A percentile compares a stretch with the other conserved stretches of the same genome.
Conservation (phyloP, 2,329 filamentous ascomycete genomes). For the Moelleriella libera region DNA sequence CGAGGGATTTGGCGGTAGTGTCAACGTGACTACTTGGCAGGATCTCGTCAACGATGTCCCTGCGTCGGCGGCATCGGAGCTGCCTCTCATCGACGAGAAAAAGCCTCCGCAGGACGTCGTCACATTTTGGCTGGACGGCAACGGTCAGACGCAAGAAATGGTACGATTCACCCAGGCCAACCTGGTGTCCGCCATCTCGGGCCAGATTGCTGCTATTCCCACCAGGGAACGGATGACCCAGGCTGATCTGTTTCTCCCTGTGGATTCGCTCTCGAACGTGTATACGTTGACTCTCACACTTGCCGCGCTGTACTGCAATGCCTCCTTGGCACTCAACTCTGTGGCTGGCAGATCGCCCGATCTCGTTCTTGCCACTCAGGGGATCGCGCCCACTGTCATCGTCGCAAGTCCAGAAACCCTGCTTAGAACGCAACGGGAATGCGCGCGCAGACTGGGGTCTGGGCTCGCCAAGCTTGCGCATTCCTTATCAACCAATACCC, state of each 20-base stretch:
- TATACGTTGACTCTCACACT: constrained; percentile 72
- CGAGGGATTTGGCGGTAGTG: constrained; percentile 55
- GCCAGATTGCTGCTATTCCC: constrained; percentile 63
- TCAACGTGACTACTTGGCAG: constrained; percentile 86
- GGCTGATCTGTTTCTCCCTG: constrained; percentile 72
- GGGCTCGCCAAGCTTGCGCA: constrained; percentile 53
- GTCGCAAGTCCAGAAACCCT: constrained; percentile 65
- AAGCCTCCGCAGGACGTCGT: constrained; percentile 39
- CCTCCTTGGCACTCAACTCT: constrained; percentile 77
- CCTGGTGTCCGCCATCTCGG: constrained; percentile 73
- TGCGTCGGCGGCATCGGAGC: constrained; percentile 39
- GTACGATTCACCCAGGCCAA: constrained; percentile 73
- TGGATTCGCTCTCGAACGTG: constrained; percentile 64
- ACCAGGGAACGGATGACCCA: constrained; percentile 57
- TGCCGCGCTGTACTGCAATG: constrained; percentile 69
- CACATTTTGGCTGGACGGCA: constrained; percentile 50
- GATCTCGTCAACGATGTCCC: constrained; percentile 66
- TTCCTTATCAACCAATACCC: constrained; percentile 53
- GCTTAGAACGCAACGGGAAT: constrained; percentile 49
- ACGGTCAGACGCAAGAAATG: constrained; percentile 46
- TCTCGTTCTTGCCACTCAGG: constrained; percentile 57
- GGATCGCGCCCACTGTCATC: constrained; percentile 68
- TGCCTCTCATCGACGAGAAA: constrained; percentile 48
- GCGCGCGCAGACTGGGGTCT: constrained; percentile 45
- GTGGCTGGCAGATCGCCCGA: constrained; percentile 63